Conservation (phyloP, 306 rosid species). For the Sphenostylis stenocarpa region DNA sequence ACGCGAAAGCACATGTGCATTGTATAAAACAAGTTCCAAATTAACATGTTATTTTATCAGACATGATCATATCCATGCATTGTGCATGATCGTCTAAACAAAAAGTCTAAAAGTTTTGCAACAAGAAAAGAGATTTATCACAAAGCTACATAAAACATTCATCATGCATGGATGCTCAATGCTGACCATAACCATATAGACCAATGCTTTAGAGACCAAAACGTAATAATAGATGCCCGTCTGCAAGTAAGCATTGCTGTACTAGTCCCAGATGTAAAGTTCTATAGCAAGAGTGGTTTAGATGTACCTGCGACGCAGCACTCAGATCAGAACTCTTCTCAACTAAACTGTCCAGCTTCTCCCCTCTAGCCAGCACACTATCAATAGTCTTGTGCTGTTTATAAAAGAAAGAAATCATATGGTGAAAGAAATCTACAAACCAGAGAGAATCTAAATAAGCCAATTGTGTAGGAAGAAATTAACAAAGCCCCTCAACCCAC, state of each 20-base stretch:
- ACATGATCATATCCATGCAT: background rate
- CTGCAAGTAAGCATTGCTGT: background rate
- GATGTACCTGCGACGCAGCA: constrained; percentile 87
- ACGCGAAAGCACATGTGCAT: background rate
- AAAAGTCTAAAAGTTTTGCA: background rate
- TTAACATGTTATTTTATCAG: background rate
- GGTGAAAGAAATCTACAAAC: constrained; percentile 24
- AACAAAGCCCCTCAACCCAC: background rate
- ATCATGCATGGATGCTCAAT: background rate
- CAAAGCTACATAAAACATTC: background rate
- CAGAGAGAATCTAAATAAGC: constrained; percentile 11
- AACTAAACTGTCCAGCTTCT: constrained; percentile 94
- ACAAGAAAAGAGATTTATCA: constrained; percentile 16
- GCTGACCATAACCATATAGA: background rate
- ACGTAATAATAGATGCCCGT: constrained; percentile 4
- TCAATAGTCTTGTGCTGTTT: constrained; percentile 96
- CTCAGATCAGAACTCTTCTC: constrained; percentile 99
- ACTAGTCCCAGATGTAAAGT: constrained; percentile 5
- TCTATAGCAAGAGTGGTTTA: constrained; percentile 9
- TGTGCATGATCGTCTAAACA: background rate
- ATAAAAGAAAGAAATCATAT: constrained; percentile 22
- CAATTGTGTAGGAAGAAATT: background rate
- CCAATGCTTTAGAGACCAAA: background rate
- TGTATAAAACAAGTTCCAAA: background rate
- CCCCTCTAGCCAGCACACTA: constrained; percentile 97